Percentiles rank a stretch among this genome's conserved stretches.
Evolutionary conservation across 139 green algal species (phyloP).

Genomic region (Chlamydomonas incerta): DNA sequence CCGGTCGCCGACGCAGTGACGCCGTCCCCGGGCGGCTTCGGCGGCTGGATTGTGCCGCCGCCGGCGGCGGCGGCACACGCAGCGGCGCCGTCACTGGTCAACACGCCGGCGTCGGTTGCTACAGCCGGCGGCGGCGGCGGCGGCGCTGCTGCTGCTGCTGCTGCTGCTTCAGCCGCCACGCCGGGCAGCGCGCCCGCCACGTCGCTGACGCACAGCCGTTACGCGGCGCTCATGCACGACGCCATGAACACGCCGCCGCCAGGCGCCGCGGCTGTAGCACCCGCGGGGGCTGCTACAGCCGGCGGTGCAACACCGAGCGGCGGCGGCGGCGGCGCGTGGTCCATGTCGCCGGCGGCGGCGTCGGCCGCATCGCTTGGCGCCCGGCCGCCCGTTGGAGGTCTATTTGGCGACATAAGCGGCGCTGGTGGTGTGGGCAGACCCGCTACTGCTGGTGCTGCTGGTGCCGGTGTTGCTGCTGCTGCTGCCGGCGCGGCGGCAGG

Average conservation of each 20-base stretch:
- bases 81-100: not conserved
- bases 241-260: constrained; percentile 3
- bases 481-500: not conserved
- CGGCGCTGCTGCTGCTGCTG: not conserved
- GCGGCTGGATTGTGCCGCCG: not conserved
- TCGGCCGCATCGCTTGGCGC: not conserved
- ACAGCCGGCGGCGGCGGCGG: not conserved
- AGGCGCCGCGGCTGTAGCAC: not conserved
- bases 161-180: not conserved
- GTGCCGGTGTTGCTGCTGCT: too few relatives aligned
- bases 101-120: not conserved
- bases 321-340: not conserved
- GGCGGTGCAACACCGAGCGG: too few relatives aligned
- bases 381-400: too few relatives aligned
- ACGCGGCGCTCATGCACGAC: constrained; percentile 7
- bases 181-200: not conserved
- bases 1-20: not conserved
- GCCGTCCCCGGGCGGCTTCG: not conserved
- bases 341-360: not conserved
- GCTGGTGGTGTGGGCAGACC: too few relatives aligned
- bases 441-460: too few relatives aligned
- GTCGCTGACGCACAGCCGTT: not conserved
- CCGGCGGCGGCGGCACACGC: not conserved
- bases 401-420: too few relatives aligned
- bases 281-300: not conserved